Evolutionary conservation across 1,284 basidiomycete genomes (phyloP), one percentile per base, ranked within the genome.

Genomic region (Tylopilus sp.): DNA sequence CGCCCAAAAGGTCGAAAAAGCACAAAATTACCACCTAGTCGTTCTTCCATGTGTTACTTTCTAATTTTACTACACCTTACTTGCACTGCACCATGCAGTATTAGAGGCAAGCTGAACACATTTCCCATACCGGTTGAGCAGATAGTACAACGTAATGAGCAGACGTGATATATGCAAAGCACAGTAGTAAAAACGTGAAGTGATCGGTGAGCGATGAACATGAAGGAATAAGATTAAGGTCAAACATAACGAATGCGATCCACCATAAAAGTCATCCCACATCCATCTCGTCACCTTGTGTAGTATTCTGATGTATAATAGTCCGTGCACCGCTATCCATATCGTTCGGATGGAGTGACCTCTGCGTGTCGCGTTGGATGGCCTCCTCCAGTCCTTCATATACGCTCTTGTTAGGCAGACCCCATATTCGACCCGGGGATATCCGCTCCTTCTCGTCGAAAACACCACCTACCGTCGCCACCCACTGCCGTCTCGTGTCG

Each of bases 361-460:
- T 63, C 38, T 70, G 66, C 51, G 61, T 54, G 49, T 67, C 77
- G 39, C 44, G 68, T 33, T 71, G 72, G 16, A 84, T 85, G 68
- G 90, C 90, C 64, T 89, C 89, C 15, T 92, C 91, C 56, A 95
- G 79, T 18, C 91, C 94, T 63, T 87, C 85, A 74, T 87, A 97
- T 4, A 96, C 80, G 77, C 92, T 96, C 79, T 81, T 82, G 76
- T 81, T 79, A 3, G 95, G 94, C 33, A 96, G 81, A 13, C 93
- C 94, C 76, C 87, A 90, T 72, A 94, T 88, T 65, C 89, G 79
- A 66, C 94, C 89, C 15, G 91, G 87, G 62, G 79, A 78, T 72
- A 89, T 84, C 72, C 78, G 75, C 79, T 94, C 89, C 80, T 88
- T 90, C 76, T 87, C 81, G 16, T 90, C 89, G 75, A 95, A 90